Evolutionary conservation across 2,329 filamentous ascomycete species (phyloP), one percentile per base, ranked within the genome.

Genomic region (Zalaria obscura): DNA sequence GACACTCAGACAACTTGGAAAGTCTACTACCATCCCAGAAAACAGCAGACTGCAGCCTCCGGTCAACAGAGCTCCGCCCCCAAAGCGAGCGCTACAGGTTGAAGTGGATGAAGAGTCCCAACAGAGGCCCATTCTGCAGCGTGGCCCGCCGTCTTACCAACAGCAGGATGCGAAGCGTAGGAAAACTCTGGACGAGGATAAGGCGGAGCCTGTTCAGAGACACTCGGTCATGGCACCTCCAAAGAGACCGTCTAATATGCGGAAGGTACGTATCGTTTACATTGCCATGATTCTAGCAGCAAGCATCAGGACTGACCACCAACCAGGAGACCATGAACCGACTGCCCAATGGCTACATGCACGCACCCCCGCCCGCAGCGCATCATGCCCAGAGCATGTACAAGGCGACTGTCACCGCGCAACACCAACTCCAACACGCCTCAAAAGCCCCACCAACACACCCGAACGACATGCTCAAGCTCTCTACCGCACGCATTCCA

Each of bases 401-500:
- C 68, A 83, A 80, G 61, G 65, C 73, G 5, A 76, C 75, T 0
- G 71, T 81, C 39, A 78, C 75, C 9, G 68, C 70, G 18, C 82
- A 86, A 52, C 79, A 84, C 49, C 73, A 76, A 51, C 69, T 64
- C 36, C 68, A 73, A 48, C 75, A 82, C 32, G 62, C 66, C 40
- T 79, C 81, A 57, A 64, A 47, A 38, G 52, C 55, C 35, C 52
- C 50, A n/a, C 42, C 72, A 3, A 70, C 67, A 1, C 79, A 87
- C 52, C 82, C 83, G 2, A 67, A 87, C 54, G 85, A 91, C 51
- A 87, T 89, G 76, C 76, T 81, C n/a, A 83, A 89, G 55, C 79
- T 89, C 45, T 83, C 85, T 5, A 93, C 83, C 61, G 83, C 78
- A n/a, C 78, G 82, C 27, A 95, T 95, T 50, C 83, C 86, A 2